Base-by-base conservation (phyloP, 2,329 filamentous ascomycete species). In the Fusarium tricinctum region DNA sequence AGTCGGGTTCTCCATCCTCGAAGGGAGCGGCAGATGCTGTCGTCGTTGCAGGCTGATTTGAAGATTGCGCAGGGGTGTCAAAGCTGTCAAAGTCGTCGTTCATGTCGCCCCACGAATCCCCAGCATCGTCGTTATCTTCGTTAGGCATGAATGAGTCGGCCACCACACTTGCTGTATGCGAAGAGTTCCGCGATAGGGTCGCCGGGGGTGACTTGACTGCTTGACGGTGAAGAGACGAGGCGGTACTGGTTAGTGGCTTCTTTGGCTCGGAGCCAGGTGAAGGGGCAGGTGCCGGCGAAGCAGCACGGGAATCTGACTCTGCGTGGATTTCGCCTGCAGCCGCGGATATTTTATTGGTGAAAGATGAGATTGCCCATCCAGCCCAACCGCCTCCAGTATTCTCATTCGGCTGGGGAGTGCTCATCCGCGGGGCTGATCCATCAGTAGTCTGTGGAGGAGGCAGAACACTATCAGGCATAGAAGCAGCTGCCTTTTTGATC, bases 311-410 rank as follows among this genome's bases (percentile, higher is more conserved):
- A 35, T 81, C 81, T 63, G 85, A 84, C 53, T 83, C 79, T 19
- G 85, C 81, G 75, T 95, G 86, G 67, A 99, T 99, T 58, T 97
- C 92, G 19, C 96, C 96, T 10, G 91, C 91, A 0, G 93, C 94
- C 1, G 92, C 81, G 3, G 93, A 90, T 14, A 98, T 78, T 74
- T 97, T 97, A 80, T 98, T 98, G 3, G 96, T 98, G 77, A 99
- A 99, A 2, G 94, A 97, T 0, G 96, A 98, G 55, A 99, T 97
- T 2, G 96, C 96, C 96, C 96, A 99, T 14, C 96, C 96, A 2
- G 96, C 89, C 96, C 96, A 98, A n/a, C 79, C 75, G 15, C 75
- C 75, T 19, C 78, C 74, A 7, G 73, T 77, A 38, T 63, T 74
- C 6, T 86, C 85, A 4, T 89, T 89, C 3, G 86, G 82, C 63